Evolutionary conservation across 139 green algal genomes (phyloP).

Genomic region (Chlorella sp.): DNA sequence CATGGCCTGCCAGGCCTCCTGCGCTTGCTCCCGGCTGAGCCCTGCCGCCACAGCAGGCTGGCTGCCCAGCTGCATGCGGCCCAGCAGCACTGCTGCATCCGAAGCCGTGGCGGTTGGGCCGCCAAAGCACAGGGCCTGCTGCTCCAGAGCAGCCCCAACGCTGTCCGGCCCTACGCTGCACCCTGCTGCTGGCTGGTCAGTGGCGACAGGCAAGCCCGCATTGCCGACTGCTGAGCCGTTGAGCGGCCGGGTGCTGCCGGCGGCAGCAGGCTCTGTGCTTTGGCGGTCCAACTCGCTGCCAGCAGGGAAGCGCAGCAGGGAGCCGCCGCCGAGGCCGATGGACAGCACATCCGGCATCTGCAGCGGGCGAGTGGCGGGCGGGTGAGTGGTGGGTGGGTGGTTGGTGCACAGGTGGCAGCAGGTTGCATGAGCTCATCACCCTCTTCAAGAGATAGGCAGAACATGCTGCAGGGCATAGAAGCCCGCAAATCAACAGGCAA

Average conservation of each 20-base stretch:
- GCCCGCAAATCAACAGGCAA: too few relatives aligned
- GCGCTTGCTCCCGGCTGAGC: not conserved
- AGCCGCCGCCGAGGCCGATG: conserved; percentile 50
- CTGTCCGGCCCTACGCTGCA: conserved; percentile 54
- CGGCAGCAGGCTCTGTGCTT: not conserved
- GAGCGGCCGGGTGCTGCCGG: not conserved
- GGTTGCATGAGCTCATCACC: too few relatives aligned
- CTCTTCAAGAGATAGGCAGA: too few relatives aligned
- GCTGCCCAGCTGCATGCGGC: conserved; percentile 32
- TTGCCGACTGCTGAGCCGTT: too few relatives aligned
- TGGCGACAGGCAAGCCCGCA: too few relatives aligned
- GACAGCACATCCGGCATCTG: conserved; percentile 47
- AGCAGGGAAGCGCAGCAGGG: not conserved
- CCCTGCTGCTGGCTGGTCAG: too few relatives aligned
- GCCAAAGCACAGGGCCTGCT: conserved; percentile 35
- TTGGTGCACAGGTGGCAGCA: too few relatives aligned
- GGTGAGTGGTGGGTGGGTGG: too few relatives aligned
- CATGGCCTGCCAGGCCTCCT: conserved; percentile 39
- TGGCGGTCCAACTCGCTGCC: too few relatives aligned
- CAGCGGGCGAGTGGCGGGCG: too few relatives aligned
- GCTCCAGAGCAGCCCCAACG: conserved; percentile 34
- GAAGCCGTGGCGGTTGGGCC: conserved; percentile 44
- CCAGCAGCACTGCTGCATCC: conserved; percentile 53
- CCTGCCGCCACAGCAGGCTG: not conserved
- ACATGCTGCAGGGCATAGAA: too few relatives aligned